Conservation (phyloP, 768 basidiomycete genomes). For the Calocybe cyanea region DNA sequence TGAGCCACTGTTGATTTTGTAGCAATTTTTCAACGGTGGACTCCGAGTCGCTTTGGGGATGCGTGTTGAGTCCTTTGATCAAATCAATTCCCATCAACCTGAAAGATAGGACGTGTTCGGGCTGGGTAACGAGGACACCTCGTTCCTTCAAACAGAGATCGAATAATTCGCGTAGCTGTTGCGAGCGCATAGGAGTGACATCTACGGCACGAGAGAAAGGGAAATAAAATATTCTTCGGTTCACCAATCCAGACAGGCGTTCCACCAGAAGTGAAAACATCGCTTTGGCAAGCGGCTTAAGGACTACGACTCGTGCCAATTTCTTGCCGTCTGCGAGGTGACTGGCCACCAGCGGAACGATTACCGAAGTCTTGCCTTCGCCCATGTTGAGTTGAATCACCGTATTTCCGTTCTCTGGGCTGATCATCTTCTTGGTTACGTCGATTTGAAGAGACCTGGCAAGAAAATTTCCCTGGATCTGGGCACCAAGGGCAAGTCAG, state of each 20-base stretch:
- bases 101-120: conserved; percentile 52
- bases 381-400: conserved; percentile 56
- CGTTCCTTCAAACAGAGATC: conserved; percentile 31
- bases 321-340: conserved; percentile 38
- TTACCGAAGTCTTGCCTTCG: conserved; percentile 52
- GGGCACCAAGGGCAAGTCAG: too few relatives aligned
- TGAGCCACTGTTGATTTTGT: conserved; percentile 24
- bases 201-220: conserved; percentile 44
- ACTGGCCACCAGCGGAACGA: conserved; percentile 40
- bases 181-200: conserved; percentile 15
- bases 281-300: conserved; percentile 42
- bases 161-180: conserved; percentile 27
- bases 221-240: conserved; percentile 44
- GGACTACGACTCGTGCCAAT: conserved; percentile 45
- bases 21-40: too few relatives aligned
- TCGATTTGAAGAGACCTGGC: conserved; percentile 38
- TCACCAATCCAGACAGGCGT: conserved; percentile 38
- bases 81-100: conserved; percentile 43
- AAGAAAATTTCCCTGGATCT: conserved; percentile 45
- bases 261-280: conserved; percentile 48
- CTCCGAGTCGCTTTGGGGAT: too few relatives aligned
- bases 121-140: conserved; percentile 48
- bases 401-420: conserved; percentile 29
- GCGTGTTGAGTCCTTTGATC: too few relatives aligned
- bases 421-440: conserved; percentile 45